A percentile compares a stretch with the other conserved stretches of the same genome.
Conservation (phyloP, 2,329 filamentous ascomycete genomes). For the Cercospora berteroae region DNA sequence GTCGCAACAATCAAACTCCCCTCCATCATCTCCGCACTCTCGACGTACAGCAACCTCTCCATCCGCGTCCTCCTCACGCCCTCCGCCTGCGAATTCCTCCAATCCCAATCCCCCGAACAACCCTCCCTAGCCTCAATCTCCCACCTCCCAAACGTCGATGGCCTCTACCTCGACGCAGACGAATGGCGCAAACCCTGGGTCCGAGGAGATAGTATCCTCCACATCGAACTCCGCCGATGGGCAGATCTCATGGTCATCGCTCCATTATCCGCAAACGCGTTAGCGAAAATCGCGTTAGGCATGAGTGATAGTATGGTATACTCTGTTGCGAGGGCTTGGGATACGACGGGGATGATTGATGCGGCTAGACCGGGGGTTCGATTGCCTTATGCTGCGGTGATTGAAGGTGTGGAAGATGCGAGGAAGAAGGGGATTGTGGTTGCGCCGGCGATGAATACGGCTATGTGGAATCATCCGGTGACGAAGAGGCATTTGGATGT, state of each 20-base stretch:
- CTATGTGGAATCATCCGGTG: conserved; percentile 85
- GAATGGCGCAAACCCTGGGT: conserved; percentile 82
- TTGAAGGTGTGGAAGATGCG: conserved; percentile 20
- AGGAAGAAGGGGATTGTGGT: conserved; percentile 68
- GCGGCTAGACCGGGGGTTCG: conserved; percentile 27
- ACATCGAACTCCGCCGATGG: conserved; percentile 85
- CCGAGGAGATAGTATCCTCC: conserved; percentile 74
- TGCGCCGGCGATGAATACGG: conserved; percentile 81
- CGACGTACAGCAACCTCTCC: conserved; percentile 57
- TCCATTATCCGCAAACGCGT: conserved; percentile 77
- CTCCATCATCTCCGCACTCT: conserved; percentile 54
- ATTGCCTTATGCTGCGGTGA: conserved; percentile 22
- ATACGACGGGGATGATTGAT: conserved; percentile 64
- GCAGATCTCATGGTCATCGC: conserved; percentile 77
- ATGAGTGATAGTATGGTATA: conserved; percentile 72
- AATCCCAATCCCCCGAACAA: conserved; percentile 73
- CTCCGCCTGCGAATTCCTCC: conserved; percentile 71
- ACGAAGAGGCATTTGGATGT: conserved; percentile 69
- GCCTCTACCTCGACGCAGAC: conserved; percentile 76
- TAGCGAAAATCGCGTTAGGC: conserved; percentile 80
- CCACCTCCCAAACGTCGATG: conserved; percentile 69
- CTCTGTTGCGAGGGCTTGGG: conserved; percentile 82
- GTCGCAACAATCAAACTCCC: conserved; percentile 83
- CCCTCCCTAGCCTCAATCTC: conserved; percentile 62
- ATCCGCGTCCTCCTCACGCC: conserved; percentile 82